Base-by-base conservation (phyloP, 495 filamentous ascomycete species). In the Neurospora sp. region DNA sequence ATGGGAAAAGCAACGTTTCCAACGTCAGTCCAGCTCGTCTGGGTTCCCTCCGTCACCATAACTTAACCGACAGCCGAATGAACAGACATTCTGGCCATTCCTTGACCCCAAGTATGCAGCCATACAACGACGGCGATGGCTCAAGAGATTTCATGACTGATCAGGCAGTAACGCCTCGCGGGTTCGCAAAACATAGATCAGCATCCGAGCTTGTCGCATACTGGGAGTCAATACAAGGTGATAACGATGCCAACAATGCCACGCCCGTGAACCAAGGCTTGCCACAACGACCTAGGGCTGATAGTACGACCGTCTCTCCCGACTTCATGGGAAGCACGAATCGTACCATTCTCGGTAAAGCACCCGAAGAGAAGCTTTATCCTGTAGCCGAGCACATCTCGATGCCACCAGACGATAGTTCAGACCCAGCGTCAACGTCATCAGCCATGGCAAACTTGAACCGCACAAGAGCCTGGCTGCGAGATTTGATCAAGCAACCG, bases 161-260 rank as follows among this genome's bases (percentile, higher is more conserved):
- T 8, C 38, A 69, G 18, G 20, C 40, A 41, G 53, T 12, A 6
- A 76, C 18, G 27, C 38, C 53, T 27, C 71, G 73, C 11, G 42
- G 69, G 10, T 42, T 72, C 11, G 31, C 59, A 37, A 74, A 68
- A 12, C 66, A 44, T 9, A 73, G 61, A 40, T 75, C 75, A 7
- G 72, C 77, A 40, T 71, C 76, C 5, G 73, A 79, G 37, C 73
- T 78, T 38, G 74, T 74, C 20, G 74, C 71, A 31, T 78, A 78
- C 20, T 76, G 73, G 77, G 77, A 77, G 40, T 76, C 73, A 3
- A 22, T 76, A 6, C 41, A 35, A 18, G 53, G 53, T 66, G 27
- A 14, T 18, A 66, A 66, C 14, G 27, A 66, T 66, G 22, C 27
- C 53, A 66, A 9, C 6, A 66, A 18, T 66, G 27, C 53, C 27